Conservation (phyloP, 2,329 filamentous ascomycete species). For the Aspergillus chevalieri region DNA sequence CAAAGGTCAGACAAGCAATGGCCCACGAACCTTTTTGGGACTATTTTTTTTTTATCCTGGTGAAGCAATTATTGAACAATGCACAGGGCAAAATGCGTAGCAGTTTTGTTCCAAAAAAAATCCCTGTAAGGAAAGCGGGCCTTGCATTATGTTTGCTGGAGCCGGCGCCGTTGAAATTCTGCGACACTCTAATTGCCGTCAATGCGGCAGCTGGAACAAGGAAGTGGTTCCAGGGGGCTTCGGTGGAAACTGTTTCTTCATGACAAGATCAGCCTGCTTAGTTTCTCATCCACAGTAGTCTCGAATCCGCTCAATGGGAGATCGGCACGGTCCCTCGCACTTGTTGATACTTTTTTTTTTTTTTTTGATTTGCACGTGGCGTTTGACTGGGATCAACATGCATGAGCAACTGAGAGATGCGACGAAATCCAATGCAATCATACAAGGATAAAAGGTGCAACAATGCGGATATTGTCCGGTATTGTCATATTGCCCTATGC, state of each 20-base stretch:
- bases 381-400: conserved; percentile 33
- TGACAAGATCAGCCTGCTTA: conserved; percentile 12
- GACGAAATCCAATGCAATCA: not conserved
- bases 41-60: not conserved
- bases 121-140: conserved; percentile 2
- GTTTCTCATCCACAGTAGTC: conserved; percentile 7
- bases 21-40: not conserved
- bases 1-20: not conserved
- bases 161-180: not conserved
- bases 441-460: too few species aligned
- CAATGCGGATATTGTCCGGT: not conserved
- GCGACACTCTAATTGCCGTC: conserved; percentile 5
- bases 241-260: conserved; percentile 15
- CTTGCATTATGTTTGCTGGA: conserved; percentile 4
- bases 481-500: not conserved
- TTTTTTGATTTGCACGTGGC: conserved; percentile 30
- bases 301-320: conserved; percentile 27
- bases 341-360: conserved; percentile 29
- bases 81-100: conserved; percentile 3
- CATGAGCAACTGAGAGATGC: conserved; percentile 14
- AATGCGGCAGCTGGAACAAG: conserved; percentile 13
- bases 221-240: conserved; percentile 10
- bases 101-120: conserved; percentile 5
- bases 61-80: conserved; percentile 6
- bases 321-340: conserved; percentile 34